Evolutionary conservation across 2,329 filamentous ascomycete species (phyloP).

Genomic region (Cytospora paraplurivora): DNA sequence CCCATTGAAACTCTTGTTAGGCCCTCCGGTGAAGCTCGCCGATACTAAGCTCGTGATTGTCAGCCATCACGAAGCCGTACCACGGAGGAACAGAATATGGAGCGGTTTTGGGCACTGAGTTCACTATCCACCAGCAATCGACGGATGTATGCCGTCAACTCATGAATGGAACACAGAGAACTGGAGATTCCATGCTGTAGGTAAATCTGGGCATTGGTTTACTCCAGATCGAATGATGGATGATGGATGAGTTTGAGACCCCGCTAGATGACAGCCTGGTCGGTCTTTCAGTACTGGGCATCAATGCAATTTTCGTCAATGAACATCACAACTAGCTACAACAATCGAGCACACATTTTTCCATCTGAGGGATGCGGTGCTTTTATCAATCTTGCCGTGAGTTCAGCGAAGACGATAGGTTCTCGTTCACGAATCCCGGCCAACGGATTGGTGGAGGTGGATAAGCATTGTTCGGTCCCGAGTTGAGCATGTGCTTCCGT

Average conservation of each 20-base stretch:
- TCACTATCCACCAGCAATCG: not conserved
- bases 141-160: not conserved
- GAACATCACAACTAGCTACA: not conserved
- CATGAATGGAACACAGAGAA: not conserved
- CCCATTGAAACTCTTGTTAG: not conserved
- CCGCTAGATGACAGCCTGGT: not conserved
- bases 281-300: not conserved
- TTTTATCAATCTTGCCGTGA: not conserved
- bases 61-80: not conserved
- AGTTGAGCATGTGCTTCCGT: not conserved
- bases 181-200: not conserved
- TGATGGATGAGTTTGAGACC: not conserved
- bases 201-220: not conserved
- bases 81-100: not conserved
- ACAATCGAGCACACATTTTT: not conserved
- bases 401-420: too few species aligned
- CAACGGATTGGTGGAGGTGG: too few species aligned
- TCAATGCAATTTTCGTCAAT: not conserved
- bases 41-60: not conserved
- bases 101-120: not conserved
- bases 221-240: not conserved
- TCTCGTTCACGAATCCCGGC: too few species aligned
- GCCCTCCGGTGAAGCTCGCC: not conserved
- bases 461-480: constrained; percentile 22
- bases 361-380: not conserved